Base-by-base conservation (phyloP, 306 rosid species). In the Oxytropis ochrocephala region DNA sequence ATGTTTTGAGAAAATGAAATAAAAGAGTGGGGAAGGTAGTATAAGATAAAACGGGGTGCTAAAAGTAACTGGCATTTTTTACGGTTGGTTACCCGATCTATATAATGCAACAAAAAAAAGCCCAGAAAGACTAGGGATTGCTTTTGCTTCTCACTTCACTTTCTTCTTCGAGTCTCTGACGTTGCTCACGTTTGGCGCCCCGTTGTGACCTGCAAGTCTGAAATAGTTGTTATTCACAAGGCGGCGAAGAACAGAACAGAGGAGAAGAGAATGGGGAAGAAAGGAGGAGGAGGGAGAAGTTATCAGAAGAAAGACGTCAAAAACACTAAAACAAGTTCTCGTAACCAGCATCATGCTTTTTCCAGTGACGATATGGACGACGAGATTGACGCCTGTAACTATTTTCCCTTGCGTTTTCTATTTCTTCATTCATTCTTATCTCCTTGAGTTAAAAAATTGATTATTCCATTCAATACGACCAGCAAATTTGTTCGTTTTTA, bases 371-470 rank as follows among this genome's bases (percentile, higher is more conserved):
- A 84, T 58, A 88, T 94, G 90, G 92, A 90, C 64, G 96, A 94
- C 54, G 97, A 90, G 62, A 84, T 94, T 57, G 98, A 94, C 79
- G 82, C 88, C 14, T 94, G 98, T 94, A 84, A 75, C 75, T 12
- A 7, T 58, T 24, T 70, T 47, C 6, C 12, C 61, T 11, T 0
- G 3, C 3, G 29, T 24, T 33, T 27, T 5, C 41, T 24, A 14
- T 3, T 44, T 50, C 0, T 6, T 16, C 12, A 0, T 7, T 44
- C 27, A 4, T 11, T n/a, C 6, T 46, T 51, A 3, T 9, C 7
- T 9, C 16, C 11, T 35, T 5, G 3, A 75, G 7, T 44, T 32
- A 4, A 19, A 54, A 21, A 9, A 6, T 27, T 64, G 11, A 9
- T 67, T 38, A 4, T 7, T 70, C 44, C 7, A 0, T 55, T 18